Evolutionary conservation across 257 asterid genomes (phyloP).

Genomic region (Solanum rostratum): DNA sequence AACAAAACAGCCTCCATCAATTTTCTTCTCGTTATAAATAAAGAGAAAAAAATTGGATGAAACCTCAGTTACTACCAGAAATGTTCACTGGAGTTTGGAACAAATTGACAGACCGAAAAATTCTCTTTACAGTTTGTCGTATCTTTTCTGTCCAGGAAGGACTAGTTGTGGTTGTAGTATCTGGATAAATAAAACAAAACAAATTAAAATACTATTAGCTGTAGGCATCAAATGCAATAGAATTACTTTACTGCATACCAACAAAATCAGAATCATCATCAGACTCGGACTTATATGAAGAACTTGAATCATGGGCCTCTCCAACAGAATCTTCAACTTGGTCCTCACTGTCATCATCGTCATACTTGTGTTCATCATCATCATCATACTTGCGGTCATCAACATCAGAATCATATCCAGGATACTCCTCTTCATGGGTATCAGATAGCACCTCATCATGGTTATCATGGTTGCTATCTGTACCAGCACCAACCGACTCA

Average conservation of each 20-base stretch:
- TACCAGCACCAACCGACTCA: conserved; percentile 32
- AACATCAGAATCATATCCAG: conserved; percentile 59
- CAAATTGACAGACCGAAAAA: conserved; percentile 60
- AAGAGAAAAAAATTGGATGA: conserved; percentile 4
- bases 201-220: conserved; percentile 4
- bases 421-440: conserved; percentile 43
- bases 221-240: neutral
- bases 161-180: conserved; percentile 34
- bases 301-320: conserved; percentile 54
- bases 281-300: conserved; percentile 45
- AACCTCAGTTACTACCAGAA: conserved; percentile 54
- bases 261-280: conserved; percentile 69
- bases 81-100: conserved; percentile 76
- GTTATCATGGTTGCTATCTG: conserved; percentile 29
- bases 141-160: conserved; percentile 89
- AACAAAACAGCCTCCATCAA: conserved; percentile 7
- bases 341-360: conserved; percentile 41
- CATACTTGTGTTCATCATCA: conserved; percentile 33
- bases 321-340: conserved; percentile 43
- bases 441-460: conserved; percentile 35
- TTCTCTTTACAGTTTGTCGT: conserved; percentile 50
- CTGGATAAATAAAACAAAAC: conserved; percentile 33
- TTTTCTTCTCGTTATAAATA: neutral
- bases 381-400: conserved; percentile 41
- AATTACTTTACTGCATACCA: conserved; percentile 24